Evolutionary conservation across 2,329 filamentous ascomycete species (phyloP).

Genomic region (Aspergillus udagawae): DNA sequence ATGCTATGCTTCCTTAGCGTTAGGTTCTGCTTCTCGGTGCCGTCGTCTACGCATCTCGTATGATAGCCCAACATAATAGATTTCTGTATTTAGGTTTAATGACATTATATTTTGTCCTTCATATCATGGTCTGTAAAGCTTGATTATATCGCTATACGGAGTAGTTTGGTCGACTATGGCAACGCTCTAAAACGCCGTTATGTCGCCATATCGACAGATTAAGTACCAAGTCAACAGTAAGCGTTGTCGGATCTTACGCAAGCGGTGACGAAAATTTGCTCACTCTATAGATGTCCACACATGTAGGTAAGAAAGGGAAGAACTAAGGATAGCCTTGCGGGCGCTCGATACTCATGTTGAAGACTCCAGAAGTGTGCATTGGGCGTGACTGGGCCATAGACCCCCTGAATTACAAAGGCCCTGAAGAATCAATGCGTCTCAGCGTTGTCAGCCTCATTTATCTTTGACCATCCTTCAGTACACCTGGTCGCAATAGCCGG

Average conservation of each 20-base stretch:
- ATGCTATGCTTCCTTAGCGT: neutral
- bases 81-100: neutral
- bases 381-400: too few species aligned
- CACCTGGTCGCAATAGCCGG: slow-evolving; percentile 37
- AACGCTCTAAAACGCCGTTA: neutral
- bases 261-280: neutral
- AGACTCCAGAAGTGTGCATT: neutral
- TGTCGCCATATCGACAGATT: neutral
- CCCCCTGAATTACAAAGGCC: neutral
- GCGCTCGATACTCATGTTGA: neutral
- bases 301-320: neutral
- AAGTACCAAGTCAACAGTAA: neutral
- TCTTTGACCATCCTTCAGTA: slow-evolving; percentile 19
- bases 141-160: too few species aligned
- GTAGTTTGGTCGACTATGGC: neutral
- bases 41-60: neutral
- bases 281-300: neutral
- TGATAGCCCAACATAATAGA: neutral
- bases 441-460: slow-evolving; percentile 2
- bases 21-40: neutral
- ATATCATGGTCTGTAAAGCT: neutral
- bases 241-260: neutral
- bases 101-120: neutral
- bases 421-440: neutral
- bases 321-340: neutral